Base-by-base conservation (phyloP, 371 early-diverging fungal species). In the Mucor mucedo region DNA sequence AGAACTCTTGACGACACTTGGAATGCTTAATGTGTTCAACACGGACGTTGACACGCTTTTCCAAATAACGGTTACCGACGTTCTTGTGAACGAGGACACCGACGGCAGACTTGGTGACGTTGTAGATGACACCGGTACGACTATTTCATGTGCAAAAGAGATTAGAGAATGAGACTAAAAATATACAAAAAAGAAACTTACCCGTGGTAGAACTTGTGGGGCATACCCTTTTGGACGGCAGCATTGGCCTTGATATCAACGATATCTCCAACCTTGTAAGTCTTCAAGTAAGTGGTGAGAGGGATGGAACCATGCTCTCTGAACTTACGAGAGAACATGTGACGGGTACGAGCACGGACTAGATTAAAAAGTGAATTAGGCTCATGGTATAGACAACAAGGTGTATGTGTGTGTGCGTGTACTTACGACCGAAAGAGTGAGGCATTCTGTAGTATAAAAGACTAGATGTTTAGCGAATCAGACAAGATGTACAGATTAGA, bases 191-290 rank as follows among this genome's bases (percentile, higher is more conserved):
- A 3, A 3, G 7, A 41, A 6, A 52, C 83, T 75, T 87, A 91
- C 87, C 99, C 99, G 84, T 99, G 98, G 93, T 98, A 99, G 93
- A 92, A 98, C 91, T 98, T 99, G 96, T 99, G 99, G 76, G 99
- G 99, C 98, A 99, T 97, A 85, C 99, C 99, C 93, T 98, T 98
- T 86, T 99, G 99, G 80, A 98, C 86, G 68, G 99, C 95, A 72
- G 82, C 86, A 66, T 86, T 83, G 71, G 79, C 70, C 70, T 70
- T 70, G 65, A 70, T 64, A 58, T 70, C 70, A 65, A 70, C 70
- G 33, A 70, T 70, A 58, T 70, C 70, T 54, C 98, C 98, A 67
- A 97, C 94, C 88, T 95, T 95, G 93, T 96, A 99, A 80, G 84
- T 91, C 87, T 92, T 94, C 69, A 98, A 84, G 89, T 97, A 97